These are phyloP conservation scores for Blastocystis sp. DNA, from an alignment of 352 stramenopile genomes.

Conservation along the genomic window DNA sequence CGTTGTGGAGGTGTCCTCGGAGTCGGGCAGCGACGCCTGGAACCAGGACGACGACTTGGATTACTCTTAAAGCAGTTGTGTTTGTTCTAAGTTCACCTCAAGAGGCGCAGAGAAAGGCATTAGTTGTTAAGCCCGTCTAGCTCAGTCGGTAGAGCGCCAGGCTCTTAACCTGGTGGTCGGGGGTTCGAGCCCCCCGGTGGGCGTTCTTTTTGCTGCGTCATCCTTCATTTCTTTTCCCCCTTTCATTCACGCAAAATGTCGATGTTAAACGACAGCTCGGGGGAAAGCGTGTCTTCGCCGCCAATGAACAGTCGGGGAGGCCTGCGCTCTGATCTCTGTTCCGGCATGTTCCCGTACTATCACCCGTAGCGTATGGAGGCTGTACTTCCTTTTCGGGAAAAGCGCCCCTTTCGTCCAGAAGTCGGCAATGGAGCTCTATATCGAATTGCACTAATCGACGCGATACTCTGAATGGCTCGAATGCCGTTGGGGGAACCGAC, in stretches of 20 bases:
- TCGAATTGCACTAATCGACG: background rate
- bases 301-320: background rate
- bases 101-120: background rate
- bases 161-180: constrained; percentile 67
- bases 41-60: constrained; percentile 51
- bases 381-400: background rate
- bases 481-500: background rate
- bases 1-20: background rate
- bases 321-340: background rate
- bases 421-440: background rate
- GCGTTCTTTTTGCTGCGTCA: constrained; percentile 26
- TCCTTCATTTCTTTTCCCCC: background rate
- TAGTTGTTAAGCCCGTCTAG: constrained; percentile 53
- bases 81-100: constrained; percentile 13
- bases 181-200: constrained; percentile 63
- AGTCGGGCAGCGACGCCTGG: constrained; percentile 26
- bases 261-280: background rate
- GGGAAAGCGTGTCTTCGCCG: background rate
- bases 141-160: constrained; percentile 68
- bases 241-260: background rate
- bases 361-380: background rate
- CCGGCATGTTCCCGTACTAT: background rate
- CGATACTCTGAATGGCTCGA: background rate
- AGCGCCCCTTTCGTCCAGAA: background rate
- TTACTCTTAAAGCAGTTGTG: background rate